A percentile compares a stretch with the other conserved stretches of the same genome.
These are phyloP conservation scores for Zygosaccharomyces rouxii DNA, from an alignment of 805 yeast genomes.

Conservation along the genomic window DNA sequence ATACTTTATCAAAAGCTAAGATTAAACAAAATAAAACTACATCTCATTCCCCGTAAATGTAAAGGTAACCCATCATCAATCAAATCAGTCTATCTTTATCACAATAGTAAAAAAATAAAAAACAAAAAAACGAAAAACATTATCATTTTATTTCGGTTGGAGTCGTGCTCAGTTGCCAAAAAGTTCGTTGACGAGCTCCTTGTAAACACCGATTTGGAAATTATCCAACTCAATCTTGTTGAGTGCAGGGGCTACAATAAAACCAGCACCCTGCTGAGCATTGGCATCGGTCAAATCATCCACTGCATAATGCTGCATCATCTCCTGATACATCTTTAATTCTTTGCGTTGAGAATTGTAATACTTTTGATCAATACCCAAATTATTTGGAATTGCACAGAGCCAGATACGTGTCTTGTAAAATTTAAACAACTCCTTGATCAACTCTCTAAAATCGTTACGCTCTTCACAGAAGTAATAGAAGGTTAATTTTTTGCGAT, in stretches of 20 bases:
- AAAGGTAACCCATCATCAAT: background rate
- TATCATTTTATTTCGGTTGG: background rate
- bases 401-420: constrained; percentile 81
- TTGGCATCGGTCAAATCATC: constrained; percentile 27
- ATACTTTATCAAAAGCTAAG: constrained; percentile 1
- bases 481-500: constrained; percentile 69
- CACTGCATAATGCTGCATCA: constrained; percentile 31
- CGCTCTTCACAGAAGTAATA: constrained; percentile 63
- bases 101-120: background rate
- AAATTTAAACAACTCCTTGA: constrained; percentile 67
- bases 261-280: constrained; percentile 15
- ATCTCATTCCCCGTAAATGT: background rate
- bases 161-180: constrained; percentile 13
- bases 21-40: constrained; percentile 4
- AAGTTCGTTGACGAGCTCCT: constrained; percentile 31
- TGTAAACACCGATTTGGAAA: constrained; percentile 37
- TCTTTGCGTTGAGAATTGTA: constrained; percentile 32
- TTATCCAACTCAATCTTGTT: constrained; percentile 32
- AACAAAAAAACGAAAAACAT: background rate
- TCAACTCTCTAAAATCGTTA: constrained; percentile 68
- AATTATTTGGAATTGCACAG: constrained; percentile 56
- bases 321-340: constrained; percentile 32
- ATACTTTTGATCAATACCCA: constrained; percentile 31
- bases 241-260: constrained; percentile 28
- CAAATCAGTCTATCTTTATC: background rate